Conservation (phyloP, 768 basidiomycete genomes). For the Phaffia australis region DNA sequence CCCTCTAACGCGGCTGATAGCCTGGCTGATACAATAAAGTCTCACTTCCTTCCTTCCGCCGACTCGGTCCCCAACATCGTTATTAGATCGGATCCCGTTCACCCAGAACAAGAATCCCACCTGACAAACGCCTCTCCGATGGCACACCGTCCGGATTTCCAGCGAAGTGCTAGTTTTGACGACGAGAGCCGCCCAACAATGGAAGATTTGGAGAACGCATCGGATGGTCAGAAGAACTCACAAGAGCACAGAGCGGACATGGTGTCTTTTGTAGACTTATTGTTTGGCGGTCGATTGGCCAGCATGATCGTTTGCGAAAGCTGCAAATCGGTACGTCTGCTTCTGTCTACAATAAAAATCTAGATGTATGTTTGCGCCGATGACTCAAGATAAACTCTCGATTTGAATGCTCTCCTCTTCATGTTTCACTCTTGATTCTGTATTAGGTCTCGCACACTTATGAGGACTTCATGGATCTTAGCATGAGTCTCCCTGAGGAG, state of each 20-base stretch:
- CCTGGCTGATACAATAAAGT: too few relatives aligned
- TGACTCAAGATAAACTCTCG: background rate
- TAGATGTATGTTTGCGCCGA: background rate
- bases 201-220: constrained; percentile 13
- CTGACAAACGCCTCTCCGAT: background rate
- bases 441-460: constrained; percentile 60
- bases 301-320: constrained; percentile 87
- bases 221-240: background rate
- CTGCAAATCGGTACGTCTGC: constrained; percentile 64
- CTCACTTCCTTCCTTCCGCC: background rate
- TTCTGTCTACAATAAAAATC: background rate
- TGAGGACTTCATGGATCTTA: constrained; percentile 91
- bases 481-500: constrained; percentile 63
- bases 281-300: constrained; percentile 79
- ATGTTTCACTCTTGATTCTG: background rate
- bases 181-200: too few relatives aligned
- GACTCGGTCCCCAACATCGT: background rate
- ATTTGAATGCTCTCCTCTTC: background rate
- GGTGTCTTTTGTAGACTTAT: constrained; percentile 69
- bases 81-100: background rate
- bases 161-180: too few relatives aligned
- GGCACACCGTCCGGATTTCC: background rate
- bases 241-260: constrained; percentile 40
- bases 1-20: background rate
- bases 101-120: background rate